Conservation (phyloP, 2,329 filamentous ascomycete genomes). For the Pseudopithomyces chartarum region DNA sequence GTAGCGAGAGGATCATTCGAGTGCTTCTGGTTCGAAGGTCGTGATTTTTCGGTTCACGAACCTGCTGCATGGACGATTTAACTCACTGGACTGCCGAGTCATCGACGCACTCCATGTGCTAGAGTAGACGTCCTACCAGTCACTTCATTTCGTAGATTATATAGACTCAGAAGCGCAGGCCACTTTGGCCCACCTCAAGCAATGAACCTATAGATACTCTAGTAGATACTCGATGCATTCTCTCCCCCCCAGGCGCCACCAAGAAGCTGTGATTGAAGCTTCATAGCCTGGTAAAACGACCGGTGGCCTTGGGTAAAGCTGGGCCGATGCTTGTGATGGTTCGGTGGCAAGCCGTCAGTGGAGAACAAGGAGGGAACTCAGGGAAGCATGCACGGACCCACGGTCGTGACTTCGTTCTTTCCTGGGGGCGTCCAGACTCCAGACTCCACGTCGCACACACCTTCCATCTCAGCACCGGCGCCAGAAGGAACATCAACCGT, state of each 20-base stretch:
- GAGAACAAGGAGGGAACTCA: background rate
- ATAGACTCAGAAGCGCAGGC: no score
- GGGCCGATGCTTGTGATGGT: slow-evolving; percentile 1
- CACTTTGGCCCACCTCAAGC: no score
- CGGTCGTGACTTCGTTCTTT: background rate
- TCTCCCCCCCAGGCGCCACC: background rate
- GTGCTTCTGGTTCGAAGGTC: background rate
- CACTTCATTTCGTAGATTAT: no score
- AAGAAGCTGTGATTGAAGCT: background rate
- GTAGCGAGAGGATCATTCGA: background rate
- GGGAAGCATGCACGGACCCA: slow-evolving; percentile 2
- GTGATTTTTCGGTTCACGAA: background rate
- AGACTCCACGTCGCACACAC: no score
- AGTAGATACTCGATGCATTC: no score
- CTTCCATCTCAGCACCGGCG: background rate
- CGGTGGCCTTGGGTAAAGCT: background rate
- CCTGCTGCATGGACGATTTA: background rate
- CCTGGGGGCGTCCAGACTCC: background rate
- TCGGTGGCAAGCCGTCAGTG: background rate
- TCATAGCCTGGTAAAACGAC: background rate
- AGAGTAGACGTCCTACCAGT: no score
- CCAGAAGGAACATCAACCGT: background rate
- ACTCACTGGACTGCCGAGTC: no score
- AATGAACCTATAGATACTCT: no score
- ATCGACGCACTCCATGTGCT: no score